These are phyloP conservation scores for Penicillium sclerotiorum DNA, from an alignment of 2,329 filamentous ascomycete species.

Conservation along the genomic window DNA sequence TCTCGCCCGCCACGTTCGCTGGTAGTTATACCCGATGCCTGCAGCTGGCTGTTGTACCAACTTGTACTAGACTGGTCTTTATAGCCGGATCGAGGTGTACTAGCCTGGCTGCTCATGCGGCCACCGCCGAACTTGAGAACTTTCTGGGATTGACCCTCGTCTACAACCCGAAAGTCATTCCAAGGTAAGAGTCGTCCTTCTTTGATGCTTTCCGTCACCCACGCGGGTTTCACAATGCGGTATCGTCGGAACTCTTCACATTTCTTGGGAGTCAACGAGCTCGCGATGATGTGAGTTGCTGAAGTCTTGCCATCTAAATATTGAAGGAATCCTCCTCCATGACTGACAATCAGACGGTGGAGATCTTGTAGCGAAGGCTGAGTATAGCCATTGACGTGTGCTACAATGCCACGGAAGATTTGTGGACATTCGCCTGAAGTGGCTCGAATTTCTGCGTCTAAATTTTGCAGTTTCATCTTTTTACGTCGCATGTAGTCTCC, in stretches of 20 bases:
- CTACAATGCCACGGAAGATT: conserved; percentile 89
- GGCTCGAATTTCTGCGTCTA: conserved; percentile 79
- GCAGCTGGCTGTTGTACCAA: conserved; percentile 78
- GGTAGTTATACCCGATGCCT: conserved; percentile 33
- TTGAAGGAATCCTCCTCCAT: conserved; percentile 94
- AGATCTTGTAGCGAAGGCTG: conserved; percentile 90
- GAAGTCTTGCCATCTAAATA: conserved; percentile 94
- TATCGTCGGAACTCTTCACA: conserved; percentile 83
- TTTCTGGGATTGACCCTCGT: conserved; percentile 81
- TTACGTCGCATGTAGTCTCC: conserved; percentile 91
- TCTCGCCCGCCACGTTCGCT: neutral
- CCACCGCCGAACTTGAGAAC: conserved; percentile 67
- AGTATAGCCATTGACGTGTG: conserved; percentile 93
- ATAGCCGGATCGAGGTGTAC: conserved; percentile 66
- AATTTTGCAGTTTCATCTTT: conserved; percentile 95
- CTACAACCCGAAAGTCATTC: conserved; percentile 80
- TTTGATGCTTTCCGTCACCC: conserved; percentile 86
- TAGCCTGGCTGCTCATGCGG: conserved; percentile 67
- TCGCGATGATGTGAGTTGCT: conserved; percentile 94
- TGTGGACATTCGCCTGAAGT: conserved; percentile 70
- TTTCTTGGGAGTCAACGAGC: conserved; percentile 88
- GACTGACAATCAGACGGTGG: conserved; percentile 81
- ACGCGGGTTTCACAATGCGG: conserved; percentile 89
- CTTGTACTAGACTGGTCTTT: conserved; percentile 78
- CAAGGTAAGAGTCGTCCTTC: conserved; percentile 83